Evolutionary conservation across 257 asterid species (phyloP), one percentile per base, ranked within the genome.

Genomic region (Nemophila menziesii): DNA sequence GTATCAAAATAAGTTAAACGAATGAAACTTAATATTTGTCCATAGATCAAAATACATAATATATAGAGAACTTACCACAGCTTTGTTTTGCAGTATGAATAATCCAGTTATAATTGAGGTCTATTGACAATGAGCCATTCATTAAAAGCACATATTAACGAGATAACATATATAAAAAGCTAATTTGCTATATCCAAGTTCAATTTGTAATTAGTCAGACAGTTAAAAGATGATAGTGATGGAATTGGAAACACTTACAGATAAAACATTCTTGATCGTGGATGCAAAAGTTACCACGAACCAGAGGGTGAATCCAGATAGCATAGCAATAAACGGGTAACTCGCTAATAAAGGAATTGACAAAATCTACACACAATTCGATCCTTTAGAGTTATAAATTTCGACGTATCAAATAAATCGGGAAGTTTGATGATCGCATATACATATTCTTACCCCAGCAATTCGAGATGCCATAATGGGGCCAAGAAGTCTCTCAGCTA

Each of bases 291-390:
- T 67, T 11, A 84, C 48, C 23, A 62, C 52, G 23, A 72, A 39
- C 44, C 73, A 66, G 8, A 77, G 74, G 2, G 74, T 27, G 55
- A 77, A 47, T 44, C 95, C 95, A 22, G 92, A 72, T 33, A 84
- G 55, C 74, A 68, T 52, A 22, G 90, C 84, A 54, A 80, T 80
- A 84, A 54, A 26, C n/a, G n/a, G n/a, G n/a, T n/a, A n/a, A n/a
- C n/a, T n/a, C n/a, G n/a, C n/a, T n/a, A n/a, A n/a, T n/a, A 84
- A 65, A 34, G 84, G 92, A 54, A 84, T 75, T 26, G 92, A 63
- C 33, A 77, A 24, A 38, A 77, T 68, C 95, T 84, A 75, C 67
- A 67, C 49, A 42, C 17, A 41, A 43, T 8, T 4, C 20, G 11
- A 9, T 22, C 13, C 44, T 55, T 13, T 8, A 42, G 55, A 39